Evolutionary conservation across 768 basidiomycete genomes (phyloP), one percentile per base, ranked within the genome.

Genomic region (Auriculariales sp.): DNA sequence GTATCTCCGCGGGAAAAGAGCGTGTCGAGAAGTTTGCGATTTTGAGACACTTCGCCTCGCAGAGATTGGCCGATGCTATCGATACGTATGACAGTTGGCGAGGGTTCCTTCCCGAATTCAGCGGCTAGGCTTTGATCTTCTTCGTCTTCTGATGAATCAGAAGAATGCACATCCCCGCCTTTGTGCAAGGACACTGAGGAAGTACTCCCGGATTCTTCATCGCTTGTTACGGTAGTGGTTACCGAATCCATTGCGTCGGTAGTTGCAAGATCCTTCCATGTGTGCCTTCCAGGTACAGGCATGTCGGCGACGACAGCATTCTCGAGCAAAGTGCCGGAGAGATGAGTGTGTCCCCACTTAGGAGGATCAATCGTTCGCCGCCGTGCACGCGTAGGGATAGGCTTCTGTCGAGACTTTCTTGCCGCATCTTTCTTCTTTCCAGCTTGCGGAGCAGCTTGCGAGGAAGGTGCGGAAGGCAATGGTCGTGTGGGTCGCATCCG

Each of bases 401-500:
- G 72, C 73, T 36, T 61, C 24, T 42, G 46, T 10, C 12, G 32
- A 25, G 56, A 54, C 51, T 32, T 70, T 77, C 59, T 67, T 72
- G 54, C 56, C 27, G 53, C 51, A n/a, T 15, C 28, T n/a, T 47
- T 52, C 6, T 22, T 30, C 4, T 47, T 54, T 39, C 49, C 46
- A 12, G 30, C 47, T 42, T 44, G 51, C 28, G 48, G 19, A 28
- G 49, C 51, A 27, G 29, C 27, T 9, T 28, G 19, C 53, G 22
- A 50, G 17, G 45, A 36, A 57, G n/a, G 34, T 34, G 7, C 10
- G 46, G 22, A 62, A 12, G 68, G 66, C 1, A 91, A 62, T 2
- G 86, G 84, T 33, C 70, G 73, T 7, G 59, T 63, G 3, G 89
- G 87, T 3, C 85, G 72, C 74, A 86, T 85, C 33, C 77, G 72